Evolutionary conservation across 1,284 basidiomycete species (phyloP), one percentile per base, ranked within the genome.

Genomic region (Volvariella volvacea): DNA sequence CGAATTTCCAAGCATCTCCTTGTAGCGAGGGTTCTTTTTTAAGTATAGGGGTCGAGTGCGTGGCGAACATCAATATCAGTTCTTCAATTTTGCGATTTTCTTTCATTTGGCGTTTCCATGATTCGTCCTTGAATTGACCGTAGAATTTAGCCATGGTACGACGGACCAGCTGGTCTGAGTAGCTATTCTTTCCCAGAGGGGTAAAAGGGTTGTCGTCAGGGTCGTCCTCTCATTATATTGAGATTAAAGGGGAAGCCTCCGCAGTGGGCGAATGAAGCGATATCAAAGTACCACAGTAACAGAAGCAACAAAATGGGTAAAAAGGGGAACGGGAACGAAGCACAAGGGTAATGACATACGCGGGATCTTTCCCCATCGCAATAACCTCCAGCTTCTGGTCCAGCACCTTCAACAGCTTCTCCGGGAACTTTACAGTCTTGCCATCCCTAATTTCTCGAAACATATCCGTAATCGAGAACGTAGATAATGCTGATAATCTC

Each of bases 51-150:
- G 89, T 92, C 3, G 92, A 88, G 37, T 92, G 83, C 2, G 93
- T 90, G 12, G 94, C 93, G 57, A 97, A 98, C 73, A 89, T 87
- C 42, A 99, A 74, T 50, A 99, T 95, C 47, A 99, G 81, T 52
- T 97, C 93, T 65, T 99, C 96, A 43, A 98, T 88, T 68, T 95
- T 96, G 39, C 96, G 77, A 57, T 92, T 94, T 63, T 97, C 93
- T 62, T 92, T 92, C 78, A 98, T 85, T 57, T 93, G 89, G 34
- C 80, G 76, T 50, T 88, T 81, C 68, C 94, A 94, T 22, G 71
- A 74, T 41, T 89, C 84, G 48, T 90, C 83, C 58, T 85, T 84
- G 63, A 91, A 89, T 51, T 88, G 87, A 3, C 86, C 86, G 62
- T 93, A 96, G 63, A 95, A 96, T 22, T 87, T 82, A 41, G 86